Evolutionary conservation across 108 stramenopile genomes (phyloP), one percentile per base, ranked within the genome.

Genomic region (Nitzschia putrida): DNA sequence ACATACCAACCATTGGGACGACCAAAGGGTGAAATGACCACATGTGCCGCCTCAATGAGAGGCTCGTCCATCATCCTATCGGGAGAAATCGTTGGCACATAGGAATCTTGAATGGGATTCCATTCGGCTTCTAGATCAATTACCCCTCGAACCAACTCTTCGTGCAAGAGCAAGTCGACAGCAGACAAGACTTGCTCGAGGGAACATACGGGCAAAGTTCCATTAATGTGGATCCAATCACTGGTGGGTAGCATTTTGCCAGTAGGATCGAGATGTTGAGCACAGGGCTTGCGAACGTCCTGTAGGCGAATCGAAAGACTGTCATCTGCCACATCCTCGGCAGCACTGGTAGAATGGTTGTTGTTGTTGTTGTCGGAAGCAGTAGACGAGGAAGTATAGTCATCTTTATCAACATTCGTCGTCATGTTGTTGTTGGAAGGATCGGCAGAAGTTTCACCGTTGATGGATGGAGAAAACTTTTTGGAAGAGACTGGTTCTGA

Each of bases 1-100:
- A 84, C 39, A 24, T 68, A 42, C 83, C 83, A 84, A 26, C 83
- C 83, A 24, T 63, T 74, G 26, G 83, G 83, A 47, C 83, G 79
- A 41, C 72, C 79, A 57, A 73, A 78, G 25, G 71, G 63, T 18
- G 83, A 80, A 34, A 84, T 38, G 5, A 77, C 60, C 42, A 78
- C 44, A 45, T 75, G 78, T 10, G 83, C 83, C 44, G 71, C 63
- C 39, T 71, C 38, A 29, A 84, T 56, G 45, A 55, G 8, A 7
- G 25, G 43, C 23, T 37, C 34, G 20, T 61, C 59, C 13, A 14
- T 22, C 14, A 11, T 44, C 44, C 9, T 44, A 13, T 16, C 14
- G 6, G 18, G 18, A 3, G 14, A 18, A 24, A 54, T 11, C 4
- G 51, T 54, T 13, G 71, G 71, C 7, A 64, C 71, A 1, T 56